Conservation (phyloP, 2,329 filamentous ascomycete species). For the Immersiporthe knoxdaviesiana region DNA sequence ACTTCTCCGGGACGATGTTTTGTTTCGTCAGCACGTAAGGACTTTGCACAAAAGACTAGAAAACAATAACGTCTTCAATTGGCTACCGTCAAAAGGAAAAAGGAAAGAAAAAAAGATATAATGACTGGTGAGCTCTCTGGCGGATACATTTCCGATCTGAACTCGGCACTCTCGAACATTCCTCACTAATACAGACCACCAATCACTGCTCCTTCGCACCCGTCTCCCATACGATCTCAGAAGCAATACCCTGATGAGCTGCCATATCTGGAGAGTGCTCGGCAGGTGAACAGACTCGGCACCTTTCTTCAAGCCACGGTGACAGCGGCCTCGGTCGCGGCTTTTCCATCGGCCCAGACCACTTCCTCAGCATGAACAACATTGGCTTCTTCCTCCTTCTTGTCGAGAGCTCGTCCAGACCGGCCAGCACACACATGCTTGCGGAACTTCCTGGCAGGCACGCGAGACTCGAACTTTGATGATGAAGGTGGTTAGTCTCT, state of each 20-base stretch:
- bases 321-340: slow-evolving; percentile 17
- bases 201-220: neutral
- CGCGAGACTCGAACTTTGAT: slow-evolving; percentile 40
- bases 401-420: slow-evolving; percentile 18
- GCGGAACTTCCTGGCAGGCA: slow-evolving; percentile 48
- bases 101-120: too few species aligned
- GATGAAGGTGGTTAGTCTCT: slow-evolving; percentile 15
- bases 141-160: too few species aligned
- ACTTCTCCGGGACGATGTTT: too few species aligned
- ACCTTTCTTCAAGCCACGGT: slow-evolving; percentile 1
- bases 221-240: neutral
- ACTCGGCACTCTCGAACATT: neutral
- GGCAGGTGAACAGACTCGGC: neutral
- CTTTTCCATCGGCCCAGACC: slow-evolving; percentile 22
- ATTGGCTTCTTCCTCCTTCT: slow-evolving; percentile 20
- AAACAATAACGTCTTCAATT: neutral
- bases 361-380: slow-evolving; percentile 27
- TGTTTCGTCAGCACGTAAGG: neutral
- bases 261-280: neutral
- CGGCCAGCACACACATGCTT: slow-evolving; percentile 39
- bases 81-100: neutral
- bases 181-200: neutral
- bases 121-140: too few species aligned
- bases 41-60: too few species aligned
- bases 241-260: too few species aligned